phyloP scores from a whole-genome alignment of 306 rosid species.

The Vachellia collinsii region DNA sequence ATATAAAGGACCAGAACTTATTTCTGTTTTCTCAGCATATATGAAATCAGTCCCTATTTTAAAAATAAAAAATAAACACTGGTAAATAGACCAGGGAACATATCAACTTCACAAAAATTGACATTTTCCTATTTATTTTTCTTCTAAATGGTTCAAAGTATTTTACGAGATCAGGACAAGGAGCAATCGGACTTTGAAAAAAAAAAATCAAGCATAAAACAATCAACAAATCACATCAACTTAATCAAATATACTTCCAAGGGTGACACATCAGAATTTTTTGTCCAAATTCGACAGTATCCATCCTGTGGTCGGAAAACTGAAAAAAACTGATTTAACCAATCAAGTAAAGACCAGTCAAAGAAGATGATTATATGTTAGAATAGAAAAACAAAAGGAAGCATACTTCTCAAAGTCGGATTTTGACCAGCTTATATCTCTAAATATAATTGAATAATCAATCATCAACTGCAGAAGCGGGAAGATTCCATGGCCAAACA shows the following conservation, averaged over 20 bases:
- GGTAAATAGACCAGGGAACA: constrained; percentile 32
- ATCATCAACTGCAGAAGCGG: constrained; percentile 35
- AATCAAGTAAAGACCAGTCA: constrained; percentile 42
- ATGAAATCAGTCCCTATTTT: constrained; percentile 1
- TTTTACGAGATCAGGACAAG: constrained; percentile 49
- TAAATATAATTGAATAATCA: constrained; percentile 37
- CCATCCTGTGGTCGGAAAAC: constrained; percentile 44
- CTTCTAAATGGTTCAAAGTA: constrained; percentile 38
- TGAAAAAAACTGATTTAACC: constrained; percentile 49
- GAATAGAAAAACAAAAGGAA: not conserved
- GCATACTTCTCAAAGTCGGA: not conserved
- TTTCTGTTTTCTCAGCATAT: constrained; percentile 6
- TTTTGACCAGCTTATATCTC: constrained; percentile 35
- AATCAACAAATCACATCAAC: constrained; percentile 69
- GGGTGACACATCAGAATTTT: constrained; percentile 50
- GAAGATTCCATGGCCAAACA: constrained; percentile 41
- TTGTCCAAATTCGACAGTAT: constrained; percentile 34
- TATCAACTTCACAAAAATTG: constrained; percentile 36
- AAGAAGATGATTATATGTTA: constrained; percentile 25
- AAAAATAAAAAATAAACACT: constrained; percentile 5
- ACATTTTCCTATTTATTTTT: constrained; percentile 28
- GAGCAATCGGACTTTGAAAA: constrained; percentile 36
- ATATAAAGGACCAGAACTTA: constrained; percentile 5
- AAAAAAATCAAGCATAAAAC: constrained; percentile 54
- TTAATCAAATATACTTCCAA: constrained; percentile 46